phyloP scores from a whole-genome alignment of 1,284 basidiomycete species.

The Melampsora abietis-canadensis region DNA sequence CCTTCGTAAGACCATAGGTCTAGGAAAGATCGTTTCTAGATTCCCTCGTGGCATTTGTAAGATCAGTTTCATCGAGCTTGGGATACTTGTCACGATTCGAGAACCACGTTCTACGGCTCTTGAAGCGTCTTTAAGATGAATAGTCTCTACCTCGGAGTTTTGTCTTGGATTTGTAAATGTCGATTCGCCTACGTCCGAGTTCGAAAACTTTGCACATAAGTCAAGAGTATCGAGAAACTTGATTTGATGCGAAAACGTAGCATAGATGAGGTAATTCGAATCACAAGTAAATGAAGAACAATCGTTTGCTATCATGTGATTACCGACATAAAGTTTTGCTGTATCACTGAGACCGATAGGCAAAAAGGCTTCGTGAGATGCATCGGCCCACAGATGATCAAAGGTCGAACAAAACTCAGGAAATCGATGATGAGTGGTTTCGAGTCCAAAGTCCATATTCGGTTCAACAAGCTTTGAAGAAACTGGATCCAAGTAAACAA shows the following conservation, averaged over 20 bases:
- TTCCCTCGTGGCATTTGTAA: slow-evolving; percentile 98
- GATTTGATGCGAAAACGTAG: slow-evolving; percentile 76
- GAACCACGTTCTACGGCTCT: slow-evolving; percentile 81
- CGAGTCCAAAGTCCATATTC: slow-evolving; percentile 44
- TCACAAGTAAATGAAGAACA: slow-evolving; percentile 78
- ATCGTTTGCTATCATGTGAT: slow-evolving; percentile 58
- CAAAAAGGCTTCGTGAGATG: slow-evolving; percentile 48
- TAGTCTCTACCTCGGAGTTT: not conserved
- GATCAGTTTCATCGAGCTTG: slow-evolving; percentile 81
- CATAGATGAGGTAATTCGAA: slow-evolving; percentile 78
- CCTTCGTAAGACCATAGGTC: slow-evolving; percentile 78
- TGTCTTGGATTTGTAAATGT: not conserved
- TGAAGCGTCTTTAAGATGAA: slow-evolving; percentile 42
- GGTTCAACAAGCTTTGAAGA: slow-evolving; percentile 44
- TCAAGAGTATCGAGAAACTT: slow-evolving; percentile 66
- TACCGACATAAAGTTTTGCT: slow-evolving; percentile 38
- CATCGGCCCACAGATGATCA: slow-evolving; percentile 52
- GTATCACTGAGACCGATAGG: slow-evolving; percentile 39
- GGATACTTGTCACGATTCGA: slow-evolving; percentile 75
- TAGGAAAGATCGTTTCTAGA: slow-evolving; percentile 88
- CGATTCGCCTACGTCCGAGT: not conserved
- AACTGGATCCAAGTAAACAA: not conserved
- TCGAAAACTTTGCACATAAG: slow-evolving; percentile 45
- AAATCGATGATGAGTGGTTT: slow-evolving; percentile 56
- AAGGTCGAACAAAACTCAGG: slow-evolving; percentile 62